Base-by-base conservation (phyloP, 1,284 basidiomycete species). In the Microbotryum intermedium region DNA sequence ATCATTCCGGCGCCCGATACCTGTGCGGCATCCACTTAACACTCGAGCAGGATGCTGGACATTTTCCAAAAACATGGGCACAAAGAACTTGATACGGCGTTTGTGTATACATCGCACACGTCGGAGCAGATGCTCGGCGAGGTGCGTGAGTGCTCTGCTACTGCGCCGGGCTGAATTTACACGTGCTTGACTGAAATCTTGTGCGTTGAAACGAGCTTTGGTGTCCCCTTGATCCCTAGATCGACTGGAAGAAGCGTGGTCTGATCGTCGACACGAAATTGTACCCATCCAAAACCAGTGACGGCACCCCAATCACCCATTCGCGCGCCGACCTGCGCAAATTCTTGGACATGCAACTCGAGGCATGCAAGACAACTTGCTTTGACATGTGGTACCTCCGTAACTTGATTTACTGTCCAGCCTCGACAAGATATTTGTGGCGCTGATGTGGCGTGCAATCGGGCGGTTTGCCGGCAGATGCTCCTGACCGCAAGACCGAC, bases 31-130 rank as follows among this genome's bases (percentile, higher is more conserved):
- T 16, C 10, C 10, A 18, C 34, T 39, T 16, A 4, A 16, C 34
- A 3, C 34, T 16, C 3, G 34, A 16, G 11, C 49, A 76, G 75
- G 2, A 83, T 84, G 55, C 72, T 84, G 29, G 80, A 83, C 65
- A 77, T 79, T 30, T 83, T 84, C 71, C 77, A 78, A 34, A 74
- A 76, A 8, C 82, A 84, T 71, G 83, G 83, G 0, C 83, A 84
- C 66, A 75, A 65, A 42, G 79, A 81, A 72, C 59, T 70, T 50
- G 83, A 84, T 69, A 82, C 80, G 5, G 81, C 83, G 20, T 77
- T 79, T 2, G 72, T 74, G 18, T 84, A 84, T 69, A 21, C 18
- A 3, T 20, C 18, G 30, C 29, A 57, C 44, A 29, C 47, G 2
- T 59, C 48, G 6, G 81, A 83, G 50, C 62, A 69, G 52, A 66